These are phyloP conservation scores for Zygoascus meyerae DNA, from an alignment of 1,139 yeast species.

Conservation along the genomic window DNA sequence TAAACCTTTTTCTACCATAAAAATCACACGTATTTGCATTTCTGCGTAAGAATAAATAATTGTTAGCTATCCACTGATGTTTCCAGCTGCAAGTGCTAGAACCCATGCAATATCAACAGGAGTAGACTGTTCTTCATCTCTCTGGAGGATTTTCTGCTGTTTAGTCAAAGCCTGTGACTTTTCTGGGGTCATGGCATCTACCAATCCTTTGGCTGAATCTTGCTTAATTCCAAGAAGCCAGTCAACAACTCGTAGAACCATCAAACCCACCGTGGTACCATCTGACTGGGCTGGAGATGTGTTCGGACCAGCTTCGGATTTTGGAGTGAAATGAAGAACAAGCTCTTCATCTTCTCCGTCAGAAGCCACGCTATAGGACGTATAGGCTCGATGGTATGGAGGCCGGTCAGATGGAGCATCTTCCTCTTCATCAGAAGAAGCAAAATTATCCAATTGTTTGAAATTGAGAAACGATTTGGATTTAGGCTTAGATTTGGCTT, in stretches of 20 bases:
- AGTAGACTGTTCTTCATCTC: conserved; percentile 20
- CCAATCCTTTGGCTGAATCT: conserved; percentile 15
- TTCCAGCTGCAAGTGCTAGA: conserved; percentile 17
- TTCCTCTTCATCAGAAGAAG: conserved; percentile 11
- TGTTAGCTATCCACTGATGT: too few relatives aligned
- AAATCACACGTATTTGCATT: too few relatives aligned
- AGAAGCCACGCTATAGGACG: conserved; percentile 3
- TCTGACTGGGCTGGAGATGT: conserved; percentile 11
- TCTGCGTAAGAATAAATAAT: too few relatives aligned
- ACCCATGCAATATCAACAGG: conserved; percentile 22
- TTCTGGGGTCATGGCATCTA: conserved; percentile 16
- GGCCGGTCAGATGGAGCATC: conserved; percentile 6
- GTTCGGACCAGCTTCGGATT: conserved; percentile 9
- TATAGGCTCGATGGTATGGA: conserved; percentile 6
- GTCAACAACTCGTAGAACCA: conserved; percentile 24
- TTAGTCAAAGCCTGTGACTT: conserved; percentile 13
- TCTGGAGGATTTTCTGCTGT: conserved; percentile 17
- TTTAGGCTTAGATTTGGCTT: too few relatives aligned
- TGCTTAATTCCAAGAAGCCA: conserved; percentile 28
- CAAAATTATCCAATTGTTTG: conserved; percentile 9
- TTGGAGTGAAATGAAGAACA: conserved; percentile 7
- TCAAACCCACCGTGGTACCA: conserved; percentile 4
- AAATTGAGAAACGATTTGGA: too few relatives aligned
- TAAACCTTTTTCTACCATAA: too few relatives aligned
- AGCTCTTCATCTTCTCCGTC: conserved; percentile 15